phyloP scores from a whole-genome alignment of 306 rosid genomes.

The Hippophae gyantsensis region DNA sequence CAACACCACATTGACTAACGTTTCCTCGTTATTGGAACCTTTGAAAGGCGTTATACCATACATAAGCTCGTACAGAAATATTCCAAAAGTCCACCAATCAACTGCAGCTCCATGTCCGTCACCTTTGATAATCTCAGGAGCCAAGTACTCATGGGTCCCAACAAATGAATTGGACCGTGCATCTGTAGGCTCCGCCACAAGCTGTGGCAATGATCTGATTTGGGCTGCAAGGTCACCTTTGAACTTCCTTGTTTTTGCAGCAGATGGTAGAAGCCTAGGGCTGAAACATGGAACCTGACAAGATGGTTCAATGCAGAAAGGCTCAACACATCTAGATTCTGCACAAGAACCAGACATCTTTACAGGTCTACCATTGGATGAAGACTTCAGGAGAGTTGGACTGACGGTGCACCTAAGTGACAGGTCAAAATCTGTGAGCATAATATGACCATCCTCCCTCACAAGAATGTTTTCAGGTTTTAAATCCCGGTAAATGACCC shows the following conservation, averaged over 20 bases:
- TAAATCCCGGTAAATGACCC: constrained; percentile 77
- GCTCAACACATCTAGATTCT: constrained; percentile 61
- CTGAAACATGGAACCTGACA: constrained; percentile 84
- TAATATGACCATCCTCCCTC: constrained; percentile 84
- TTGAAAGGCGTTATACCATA: constrained; percentile 80
- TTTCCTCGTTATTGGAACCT: constrained; percentile 65
- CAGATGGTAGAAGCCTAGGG: constrained; percentile 60
- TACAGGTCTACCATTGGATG: constrained; percentile 34
- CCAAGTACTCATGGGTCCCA: constrained; percentile 88
- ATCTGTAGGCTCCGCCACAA: constrained; percentile 79
- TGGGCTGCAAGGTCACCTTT: constrained; percentile 44
- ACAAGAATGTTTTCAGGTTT: constrained; percentile 89
- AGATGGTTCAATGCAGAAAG: constrained; percentile 68
- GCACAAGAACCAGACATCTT: constrained; percentile 58
- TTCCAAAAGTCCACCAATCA: constrained; percentile 96
- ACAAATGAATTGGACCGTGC: constrained; percentile 88
- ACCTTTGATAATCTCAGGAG: constrained; percentile 88
- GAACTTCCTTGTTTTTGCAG: constrained; percentile 50
- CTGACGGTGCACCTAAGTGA: constrained; percentile 67
- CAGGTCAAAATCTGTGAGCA: constrained; percentile 88
- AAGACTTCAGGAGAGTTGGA: constrained; percentile 61
- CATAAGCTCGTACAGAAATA: constrained; percentile 74
- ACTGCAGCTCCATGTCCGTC: constrained; percentile 92
- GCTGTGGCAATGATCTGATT: constrained; percentile 73
- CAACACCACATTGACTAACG: constrained; percentile 65